A percentile compares a stretch with the other conserved stretches of the same genome.
Evolutionary conservation across 257 asterid genomes (phyloP).

Genomic region (Ophiorrhiza pumila): DNA sequence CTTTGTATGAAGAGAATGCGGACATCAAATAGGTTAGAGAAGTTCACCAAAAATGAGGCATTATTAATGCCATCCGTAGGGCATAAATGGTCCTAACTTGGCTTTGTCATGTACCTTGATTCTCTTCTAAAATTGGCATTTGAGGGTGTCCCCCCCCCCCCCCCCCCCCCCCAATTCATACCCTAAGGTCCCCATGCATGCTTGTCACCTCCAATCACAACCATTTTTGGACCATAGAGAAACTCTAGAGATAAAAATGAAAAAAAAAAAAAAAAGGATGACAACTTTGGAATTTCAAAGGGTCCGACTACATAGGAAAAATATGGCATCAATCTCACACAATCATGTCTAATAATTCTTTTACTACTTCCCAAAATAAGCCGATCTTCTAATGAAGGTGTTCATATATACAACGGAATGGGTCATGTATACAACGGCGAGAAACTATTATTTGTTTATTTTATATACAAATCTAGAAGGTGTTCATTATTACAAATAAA

Average conservation of each 20-base stretch:
- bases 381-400: too few species aligned
- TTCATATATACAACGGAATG: too few species aligned
- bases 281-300: slow-evolving; percentile 10
- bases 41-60: not conserved
- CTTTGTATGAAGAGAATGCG: not conserved
- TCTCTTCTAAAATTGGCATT: slow-evolving; percentile 3
- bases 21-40: slow-evolving; percentile 11
- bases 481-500: too few species aligned
- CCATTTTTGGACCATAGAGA: slow-evolving; percentile 16
- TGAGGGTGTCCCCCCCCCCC: not conserved
- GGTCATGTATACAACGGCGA: too few species aligned
- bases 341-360: too few species aligned
- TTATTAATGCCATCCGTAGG: not conserved
- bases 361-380: too few species aligned
- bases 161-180: not conserved
- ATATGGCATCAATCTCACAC: not conserved
- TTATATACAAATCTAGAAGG: too few species aligned
- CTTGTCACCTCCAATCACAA: slow-evolving; percentile 12
- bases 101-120: not conserved
- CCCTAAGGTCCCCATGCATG: slow-evolving; percentile 16
- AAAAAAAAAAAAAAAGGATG: not conserved
- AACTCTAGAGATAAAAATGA: not conserved
- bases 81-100: slow-evolving; percentile 21
- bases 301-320: not conserved
- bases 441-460: too few species aligned